A percentile compares a stretch with the other conserved stretches of the same genome.
Evolutionary conservation across 306 rosid genomes (phyloP).

Genomic region (Citrullus colocynthis): DNA sequence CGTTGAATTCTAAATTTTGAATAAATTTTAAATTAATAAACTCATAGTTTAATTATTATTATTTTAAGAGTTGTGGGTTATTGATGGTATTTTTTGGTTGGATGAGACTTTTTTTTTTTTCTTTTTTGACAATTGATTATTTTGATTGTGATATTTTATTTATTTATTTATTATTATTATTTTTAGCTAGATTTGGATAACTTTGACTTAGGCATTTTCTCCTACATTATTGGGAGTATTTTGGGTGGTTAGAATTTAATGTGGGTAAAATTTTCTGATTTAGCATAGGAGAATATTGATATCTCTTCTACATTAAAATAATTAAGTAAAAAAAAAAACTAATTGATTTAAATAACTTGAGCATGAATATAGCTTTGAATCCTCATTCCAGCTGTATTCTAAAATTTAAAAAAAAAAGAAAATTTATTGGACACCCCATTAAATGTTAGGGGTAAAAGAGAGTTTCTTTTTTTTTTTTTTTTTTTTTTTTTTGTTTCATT

Average conservation of each 20-base stretch:
- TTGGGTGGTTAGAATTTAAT: neutral
- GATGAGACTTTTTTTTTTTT: no score
- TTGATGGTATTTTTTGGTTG: no score
- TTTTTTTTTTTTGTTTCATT: neutral
- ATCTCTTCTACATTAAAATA: neutral
- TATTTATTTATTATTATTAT: no score
- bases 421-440: neutral
- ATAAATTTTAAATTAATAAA: no score
- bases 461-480: neutral
- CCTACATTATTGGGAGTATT: neutral
- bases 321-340: no score
- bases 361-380: neutral
- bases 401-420: neutral
- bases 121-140: no score
- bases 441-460: neutral
- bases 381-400: neutral
- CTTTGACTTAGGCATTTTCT: neutral
- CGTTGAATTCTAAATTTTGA: no score
- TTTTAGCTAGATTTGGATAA: no score
- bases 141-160: no score
- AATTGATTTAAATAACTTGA: no score
- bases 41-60: no score
- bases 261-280: neutral
- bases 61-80: no score
- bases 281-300: neutral